Evolutionary conservation across 2,329 filamentous ascomycete species (phyloP), one percentile per base, ranked within the genome.

Genomic region (Pleomassaria siparia): DNA sequence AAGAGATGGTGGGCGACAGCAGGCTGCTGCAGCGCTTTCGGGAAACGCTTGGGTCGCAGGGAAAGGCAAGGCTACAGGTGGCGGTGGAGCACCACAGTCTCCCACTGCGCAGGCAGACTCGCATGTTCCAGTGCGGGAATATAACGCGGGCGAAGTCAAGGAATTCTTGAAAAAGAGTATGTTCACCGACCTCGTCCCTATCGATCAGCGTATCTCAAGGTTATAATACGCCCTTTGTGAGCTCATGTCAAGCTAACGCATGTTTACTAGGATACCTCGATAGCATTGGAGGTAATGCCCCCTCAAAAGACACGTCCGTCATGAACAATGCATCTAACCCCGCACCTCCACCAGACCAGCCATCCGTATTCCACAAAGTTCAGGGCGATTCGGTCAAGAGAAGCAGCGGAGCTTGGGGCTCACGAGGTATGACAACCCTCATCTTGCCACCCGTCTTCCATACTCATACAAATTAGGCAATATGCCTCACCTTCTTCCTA

Each of bases 81-180:
- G 46, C 46, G 43, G 50, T 49, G 50, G 56, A 37, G 49, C 47
- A 39, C 53, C 57, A 39, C 41, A 53, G 21, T 60, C 58, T 50
- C 45, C 46, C 24, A 36, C 40, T 13, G 18, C 49, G 12, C 46
- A 33, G 24, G 54, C 54, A 30, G 65, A 69, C 32, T 61, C 64
- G 24, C 63, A 72, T 48, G 58, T 64, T 25, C 67, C 69, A 2
- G 66, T 71, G 44, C 64, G 61, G 36, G 72, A 70, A 43, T 77
- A 76, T 66, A 76, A 76, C 58, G 64, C 69, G 5, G 63, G 55
- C 16, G 74, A 75, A 53, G 69, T 75, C 50, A 72, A 65, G 58
- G 66, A 70, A 3, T 73, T 70, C 50, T 56, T 76, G 63, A 70
- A 63, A 44, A 72, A 72, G 58, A 66, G 73, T 65, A 58, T 47